Base-by-base conservation (phyloP, 1,284 basidiomycete genomes). In the Gastroboletus turbinatus region DNA sequence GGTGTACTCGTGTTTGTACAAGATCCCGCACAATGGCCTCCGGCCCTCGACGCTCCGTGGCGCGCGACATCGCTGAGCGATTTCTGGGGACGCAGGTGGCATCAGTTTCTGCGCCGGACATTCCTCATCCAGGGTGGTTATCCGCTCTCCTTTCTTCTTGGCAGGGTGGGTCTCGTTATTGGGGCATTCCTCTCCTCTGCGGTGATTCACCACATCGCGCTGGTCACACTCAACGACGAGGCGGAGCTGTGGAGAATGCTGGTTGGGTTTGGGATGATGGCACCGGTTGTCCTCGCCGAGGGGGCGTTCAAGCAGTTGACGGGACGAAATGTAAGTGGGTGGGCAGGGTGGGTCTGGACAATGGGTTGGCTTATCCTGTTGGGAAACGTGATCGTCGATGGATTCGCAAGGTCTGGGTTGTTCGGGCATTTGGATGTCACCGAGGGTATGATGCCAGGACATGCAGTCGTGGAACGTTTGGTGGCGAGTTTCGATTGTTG, bases 151-250 rank as follows among this genome's bases (percentile, higher is more conserved):
- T 42, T 55, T 2, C 3, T 64, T 4, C 65, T 79, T 16, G 82
- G 83, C 0, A 72, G 76, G 8, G 50, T 63, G 4, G 82, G 79
- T 1, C 70, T 72, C 8, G 70, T 84, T 5, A 35, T 84, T 2
- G 84, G 83, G 9, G 74, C 76, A 0, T 88, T 87, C 63, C 56
- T 80, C 4, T 66, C 79, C 11, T 86, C 84, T 0, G 84, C 77
- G 1, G 48, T 83, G 1, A 57, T 86, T 29, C 85, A 87, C 60
- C 72, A 81, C 58, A 55, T 76, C 23, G 79, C 76, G 1, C 61
- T 82, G 43, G 80, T 79, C 76, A 77, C 78, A 0, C 77, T 84
- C 75, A 78, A 79, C 1, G 68, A 68, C 11, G 79, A 79, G 11
- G 67, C 73, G 0, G 81, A 83, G 27, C 73, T 76, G 21, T 60